A percentile compares a stretch with the other conserved stretches of the same genome.
phyloP scores from a whole-genome alignment of 1,284 basidiomycete genomes.

The Polyporus tsugae region DNA sequence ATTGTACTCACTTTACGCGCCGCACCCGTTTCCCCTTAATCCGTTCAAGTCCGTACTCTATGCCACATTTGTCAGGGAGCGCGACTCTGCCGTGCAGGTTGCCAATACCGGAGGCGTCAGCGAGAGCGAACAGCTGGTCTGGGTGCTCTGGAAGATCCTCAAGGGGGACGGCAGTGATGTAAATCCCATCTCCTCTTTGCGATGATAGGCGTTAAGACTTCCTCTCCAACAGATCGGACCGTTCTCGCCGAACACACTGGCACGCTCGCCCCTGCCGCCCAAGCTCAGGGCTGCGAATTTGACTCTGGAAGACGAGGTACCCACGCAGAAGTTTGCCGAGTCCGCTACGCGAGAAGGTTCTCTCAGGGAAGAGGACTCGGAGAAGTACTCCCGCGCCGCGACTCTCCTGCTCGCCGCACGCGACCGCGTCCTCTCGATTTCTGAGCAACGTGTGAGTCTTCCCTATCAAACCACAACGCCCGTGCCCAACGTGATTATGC shows the following conservation, averaged over 20 bases:
- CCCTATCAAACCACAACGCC: conserved; percentile 3
- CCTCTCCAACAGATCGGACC: conserved; percentile 66
- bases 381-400: conserved; percentile 60
- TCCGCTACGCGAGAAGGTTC: conserved; percentile 11
- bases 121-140: conserved; percentile 78
- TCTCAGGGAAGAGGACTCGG: conserved; percentile 38
- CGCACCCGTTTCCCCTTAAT: conserved; percentile 78
- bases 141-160: conserved; percentile 85
- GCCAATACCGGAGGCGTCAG: conserved; percentile 59
- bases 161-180: conserved; percentile 83
- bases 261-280: conserved; percentile 72
- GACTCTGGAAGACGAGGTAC: conserved; percentile 65
- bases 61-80: conserved; percentile 69
- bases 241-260: conserved; percentile 75
- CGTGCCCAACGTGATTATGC: conserved; percentile 11
- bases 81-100: conserved; percentile 61
- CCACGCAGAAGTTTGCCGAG: conserved; percentile 51
- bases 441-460: conserved; percentile 70
- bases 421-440: conserved; percentile 71
- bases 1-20: conserved; percentile 77
- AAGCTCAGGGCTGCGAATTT: conserved; percentile 75
- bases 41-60: conserved; percentile 77
- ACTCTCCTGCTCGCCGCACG: conserved; percentile 71
- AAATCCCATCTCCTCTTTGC: conserved; percentile 36
- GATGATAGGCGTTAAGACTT: conserved; percentile 6